Base-by-base conservation (phyloP, 1,139 yeast species). In the Candida buenavistaensis region DNA sequence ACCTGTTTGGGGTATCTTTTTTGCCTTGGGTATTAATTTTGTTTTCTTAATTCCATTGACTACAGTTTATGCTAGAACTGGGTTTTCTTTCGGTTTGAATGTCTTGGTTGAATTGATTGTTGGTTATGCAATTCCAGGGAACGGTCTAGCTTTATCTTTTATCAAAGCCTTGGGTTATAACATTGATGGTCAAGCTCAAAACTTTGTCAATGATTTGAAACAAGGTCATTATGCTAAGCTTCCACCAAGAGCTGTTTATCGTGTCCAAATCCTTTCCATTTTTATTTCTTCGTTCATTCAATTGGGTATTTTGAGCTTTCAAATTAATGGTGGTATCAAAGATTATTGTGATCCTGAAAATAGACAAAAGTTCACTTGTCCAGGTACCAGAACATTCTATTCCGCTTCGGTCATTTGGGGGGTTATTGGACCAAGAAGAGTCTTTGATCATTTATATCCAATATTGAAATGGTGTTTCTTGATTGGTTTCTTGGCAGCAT, bases 371-470 rank as follows among this genome's bases (percentile, higher is more conserved):
- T 77, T 75, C 49, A 60, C 75, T 4, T 78, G 84, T 50, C 80
- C 78, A 17, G 59, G 52, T 29, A 60, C 71, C n/a, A 62, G 57
- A 27, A 72, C 76, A 0, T 77, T 64, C 53, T 80, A 68, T 55
- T 64, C 65, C 32, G 78, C 85, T 3, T 70, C 81, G 1, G 67
- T 80, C 14, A 60, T 78, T 25, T 81, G 85, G 85, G 86, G 86
- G 44, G 80, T 74, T 24, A 75, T 81, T 50, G 87, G 87, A 4
- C 87, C 88, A 16, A 67, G 70, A 49, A 66, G 72, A 32, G 74
- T 79, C 6, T 78, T 80, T 47, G 54, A 28, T 38, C 68, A 66
- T 1, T 48, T 72, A 22, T 75, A 75, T 45, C 80, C 80, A 23
- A 50, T 62, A 21, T 54, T 76, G 51, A 61, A 63, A 48, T 75